Evolutionary conservation across 2,329 filamentous ascomycete genomes (phyloP).

Genomic region (Ophiostoma quercus): DNA sequence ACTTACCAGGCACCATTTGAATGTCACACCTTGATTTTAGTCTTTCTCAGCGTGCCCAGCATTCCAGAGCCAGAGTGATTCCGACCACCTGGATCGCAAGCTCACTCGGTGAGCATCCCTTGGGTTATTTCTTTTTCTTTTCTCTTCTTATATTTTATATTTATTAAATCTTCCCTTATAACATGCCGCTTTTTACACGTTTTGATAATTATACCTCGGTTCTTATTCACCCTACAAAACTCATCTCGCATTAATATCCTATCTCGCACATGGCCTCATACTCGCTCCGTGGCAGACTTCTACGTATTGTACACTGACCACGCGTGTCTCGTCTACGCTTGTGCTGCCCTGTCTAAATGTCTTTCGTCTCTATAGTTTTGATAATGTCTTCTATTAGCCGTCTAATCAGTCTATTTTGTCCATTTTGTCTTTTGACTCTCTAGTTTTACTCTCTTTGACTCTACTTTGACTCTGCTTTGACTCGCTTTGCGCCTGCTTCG

Average conservation of each 20-base stretch:
- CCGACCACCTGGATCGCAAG: not conserved
- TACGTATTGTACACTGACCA: not conserved
- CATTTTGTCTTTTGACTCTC: too few relatives aligned
- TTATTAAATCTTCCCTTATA: not conserved
- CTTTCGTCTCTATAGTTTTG: not conserved
- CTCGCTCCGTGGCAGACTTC: not conserved
- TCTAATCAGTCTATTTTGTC: not conserved
- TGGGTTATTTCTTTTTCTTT: not conserved
- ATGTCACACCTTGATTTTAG: not conserved
- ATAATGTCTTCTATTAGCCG: not conserved
- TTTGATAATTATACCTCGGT: not conserved
- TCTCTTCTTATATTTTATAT: not conserved
- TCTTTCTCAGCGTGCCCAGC: not conserved
- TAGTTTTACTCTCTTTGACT: too few relatives aligned
- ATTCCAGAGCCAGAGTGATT: not conserved
- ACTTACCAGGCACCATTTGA: not conserved
- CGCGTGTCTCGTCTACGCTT: constrained; percentile 5
- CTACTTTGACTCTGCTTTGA: too few relatives aligned
- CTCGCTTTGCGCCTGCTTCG: too few relatives aligned
- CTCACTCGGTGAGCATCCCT: not conserved
- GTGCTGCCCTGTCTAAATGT: not conserved
- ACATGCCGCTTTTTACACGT: not conserved
- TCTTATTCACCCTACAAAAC: not conserved
- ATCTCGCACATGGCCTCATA: not conserved
- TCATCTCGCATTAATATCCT: not conserved